A percentile compares a stretch with the other conserved stretches of the same genome.
Conservation (phyloP, 2,329 filamentous ascomycete species). For the Cadophora malorum region DNA sequence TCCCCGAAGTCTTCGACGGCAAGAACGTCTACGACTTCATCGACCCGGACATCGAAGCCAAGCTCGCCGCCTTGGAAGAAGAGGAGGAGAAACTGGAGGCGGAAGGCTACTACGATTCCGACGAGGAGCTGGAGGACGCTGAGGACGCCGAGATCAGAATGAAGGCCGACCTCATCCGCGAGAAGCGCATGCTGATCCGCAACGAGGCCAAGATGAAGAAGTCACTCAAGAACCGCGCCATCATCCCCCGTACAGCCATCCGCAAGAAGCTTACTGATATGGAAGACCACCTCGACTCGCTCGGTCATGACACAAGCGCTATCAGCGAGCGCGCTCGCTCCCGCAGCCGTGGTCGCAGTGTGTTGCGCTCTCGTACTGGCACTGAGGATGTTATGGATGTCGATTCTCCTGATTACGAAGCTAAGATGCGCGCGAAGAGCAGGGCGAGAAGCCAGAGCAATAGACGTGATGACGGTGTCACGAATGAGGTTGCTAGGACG, state of each 20-base stretch:
- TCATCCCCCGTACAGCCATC: conserved; percentile 83
- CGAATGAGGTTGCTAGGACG: conserved; percentile 66
- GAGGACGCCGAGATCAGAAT: conserved; percentile 86
- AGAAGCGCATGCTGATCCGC: conserved; percentile 90
- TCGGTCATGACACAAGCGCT: conserved; percentile 83
- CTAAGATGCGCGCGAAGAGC: conserved; percentile 74
- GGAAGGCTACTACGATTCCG: conserved; percentile 92
- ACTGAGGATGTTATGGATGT: conserved; percentile 80
- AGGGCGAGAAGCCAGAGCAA: conserved; percentile 71
- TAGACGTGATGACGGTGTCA: conserved; percentile 79
- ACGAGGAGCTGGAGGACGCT: conserved; percentile 80
- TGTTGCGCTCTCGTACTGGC: conserved; percentile 65
- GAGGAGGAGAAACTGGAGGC: conserved; percentile 93
- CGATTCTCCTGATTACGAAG: conserved; percentile 61
- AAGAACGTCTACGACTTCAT: conserved; percentile 98
- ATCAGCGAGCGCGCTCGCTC: conserved; percentile 76
- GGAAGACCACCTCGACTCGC: conserved; percentile 81
- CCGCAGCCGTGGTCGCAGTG: conserved; percentile 73
- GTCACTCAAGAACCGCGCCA: conserved; percentile 93
- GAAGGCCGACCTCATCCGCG: conserved; percentile 94
- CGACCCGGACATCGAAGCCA: conserved; percentile 94
- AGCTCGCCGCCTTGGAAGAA: conserved; percentile 88
- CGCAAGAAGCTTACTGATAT: conserved; percentile 86
- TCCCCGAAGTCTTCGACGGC: conserved; percentile 92
- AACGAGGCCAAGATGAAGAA: conserved; percentile 97